Conservation (phyloP, 345 rosid species). For the Toxicodendron radicans region DNA sequence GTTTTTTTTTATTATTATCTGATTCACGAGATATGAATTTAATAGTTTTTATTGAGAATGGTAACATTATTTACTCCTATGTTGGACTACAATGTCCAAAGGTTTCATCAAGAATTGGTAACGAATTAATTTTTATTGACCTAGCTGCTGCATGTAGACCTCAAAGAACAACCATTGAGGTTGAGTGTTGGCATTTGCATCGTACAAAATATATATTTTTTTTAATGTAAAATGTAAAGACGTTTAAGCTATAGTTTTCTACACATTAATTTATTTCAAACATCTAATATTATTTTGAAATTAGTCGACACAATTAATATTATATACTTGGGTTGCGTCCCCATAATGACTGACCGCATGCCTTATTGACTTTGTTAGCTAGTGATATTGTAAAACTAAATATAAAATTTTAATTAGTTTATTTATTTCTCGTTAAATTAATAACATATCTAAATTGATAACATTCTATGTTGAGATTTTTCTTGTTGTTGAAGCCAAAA, state of each 20-base stretch:
- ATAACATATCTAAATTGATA: no score
- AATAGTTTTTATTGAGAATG: no score
- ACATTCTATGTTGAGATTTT: no score
- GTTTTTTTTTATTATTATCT: no score
- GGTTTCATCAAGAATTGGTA: no score
- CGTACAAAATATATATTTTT: slow-evolving; percentile 8
- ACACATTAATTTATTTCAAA: not conserved
- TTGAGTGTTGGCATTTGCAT: slow-evolving; percentile 14
- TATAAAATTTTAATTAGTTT: not conserved
- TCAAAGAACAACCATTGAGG: slow-evolving; percentile 3
- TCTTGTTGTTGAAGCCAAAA: no score
- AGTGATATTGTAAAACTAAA: not conserved
- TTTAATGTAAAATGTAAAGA: not conserved
- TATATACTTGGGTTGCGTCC: not conserved
- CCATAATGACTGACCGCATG: not conserved
- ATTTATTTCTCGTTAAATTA: no score
- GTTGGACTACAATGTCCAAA: no score
- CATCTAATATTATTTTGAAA: not conserved
- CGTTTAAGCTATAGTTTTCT: not conserved
- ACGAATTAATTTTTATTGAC: not conserved
- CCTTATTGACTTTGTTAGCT: slow-evolving; percentile 1
- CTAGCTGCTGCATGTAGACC: slow-evolving; percentile 9
- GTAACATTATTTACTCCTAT: no score
- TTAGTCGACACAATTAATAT: not conserved
- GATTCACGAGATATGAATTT: no score